phyloP scores from a whole-genome alignment of 345 rosid genomes.

The Eucalyptus pumila region DNA sequence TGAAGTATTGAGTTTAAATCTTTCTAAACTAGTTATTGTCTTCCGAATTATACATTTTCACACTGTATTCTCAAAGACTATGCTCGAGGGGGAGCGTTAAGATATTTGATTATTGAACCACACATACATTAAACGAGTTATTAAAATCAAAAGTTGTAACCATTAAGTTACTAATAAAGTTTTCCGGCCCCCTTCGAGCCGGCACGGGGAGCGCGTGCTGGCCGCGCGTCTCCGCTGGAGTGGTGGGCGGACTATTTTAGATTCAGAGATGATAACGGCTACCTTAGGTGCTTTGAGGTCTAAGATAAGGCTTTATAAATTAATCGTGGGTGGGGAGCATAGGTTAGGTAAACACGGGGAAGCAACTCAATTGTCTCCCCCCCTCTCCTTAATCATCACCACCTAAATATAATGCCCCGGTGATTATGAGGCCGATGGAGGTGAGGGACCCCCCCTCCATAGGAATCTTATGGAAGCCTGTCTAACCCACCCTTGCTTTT shows the following conservation, averaged over 20 bases:
- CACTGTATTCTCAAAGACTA: rapidly evolving
- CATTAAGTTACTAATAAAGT: neutral
- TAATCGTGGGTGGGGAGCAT: neutral
- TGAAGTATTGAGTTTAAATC: neutral
- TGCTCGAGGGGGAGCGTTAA: neutral
- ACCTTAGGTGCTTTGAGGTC: neutral
- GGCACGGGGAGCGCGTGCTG: neutral
- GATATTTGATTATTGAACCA: neutral
- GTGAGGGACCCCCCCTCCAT: neutral
- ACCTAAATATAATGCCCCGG: neutral
- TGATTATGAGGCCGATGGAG: neutral
- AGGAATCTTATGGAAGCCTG: neutral
- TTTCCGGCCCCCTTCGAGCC: neutral
- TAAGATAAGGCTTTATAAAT: neutral
- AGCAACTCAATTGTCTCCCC: neutral
- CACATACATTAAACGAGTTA: neutral
- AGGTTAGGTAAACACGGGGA: neutral
- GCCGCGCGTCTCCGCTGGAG: neutral
- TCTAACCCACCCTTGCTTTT: neutral
- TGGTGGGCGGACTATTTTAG: neutral
- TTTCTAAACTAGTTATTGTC: neutral
- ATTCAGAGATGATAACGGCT: neutral
- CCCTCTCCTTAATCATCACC: neutral
- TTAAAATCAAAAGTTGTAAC: neutral
- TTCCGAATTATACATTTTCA: neutral